phyloP scores from a whole-genome alignment of 441 rosid genomes.

The Omphalea diandra region DNA sequence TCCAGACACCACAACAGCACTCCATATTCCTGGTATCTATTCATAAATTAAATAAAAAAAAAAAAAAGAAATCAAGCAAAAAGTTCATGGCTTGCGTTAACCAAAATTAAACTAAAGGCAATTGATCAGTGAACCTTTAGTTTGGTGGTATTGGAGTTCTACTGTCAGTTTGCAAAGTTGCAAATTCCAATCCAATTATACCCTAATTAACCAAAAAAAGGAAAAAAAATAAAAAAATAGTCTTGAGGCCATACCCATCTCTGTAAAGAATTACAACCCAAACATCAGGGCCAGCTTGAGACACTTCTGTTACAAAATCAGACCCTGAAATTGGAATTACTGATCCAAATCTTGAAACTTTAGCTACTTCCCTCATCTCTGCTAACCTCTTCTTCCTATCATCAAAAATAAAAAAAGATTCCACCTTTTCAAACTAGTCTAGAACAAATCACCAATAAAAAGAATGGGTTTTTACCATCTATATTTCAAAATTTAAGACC shows the following conservation, averaged over 20 bases:
- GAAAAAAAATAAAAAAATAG: no score
- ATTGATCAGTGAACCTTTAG: no score
- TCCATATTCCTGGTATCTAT: constrained; percentile 75
- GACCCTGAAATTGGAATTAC: constrained; percentile 85
- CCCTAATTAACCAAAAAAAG: no score
- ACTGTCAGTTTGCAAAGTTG: no score
- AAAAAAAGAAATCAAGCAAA: constrained; percentile 16
- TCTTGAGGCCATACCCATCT: constrained; percentile 60
- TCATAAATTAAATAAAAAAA: no score
- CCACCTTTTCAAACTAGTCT: no score
- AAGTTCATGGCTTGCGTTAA: not conserved
- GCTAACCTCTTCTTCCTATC: constrained; percentile 87
- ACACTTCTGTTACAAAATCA: constrained; percentile 88
- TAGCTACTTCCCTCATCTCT: constrained; percentile 77
- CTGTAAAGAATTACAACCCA: constrained; percentile 96
- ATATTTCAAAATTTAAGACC: no score
- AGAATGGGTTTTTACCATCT: no score
- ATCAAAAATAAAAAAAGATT: no score
- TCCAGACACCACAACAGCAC: constrained; percentile 75
- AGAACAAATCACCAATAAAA: no score
- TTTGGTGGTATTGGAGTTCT: no score
- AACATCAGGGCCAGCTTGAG: constrained; percentile 87
- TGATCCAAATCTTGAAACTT: constrained; percentile 66
- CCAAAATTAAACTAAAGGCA: not conserved
- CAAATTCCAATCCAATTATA: no score